Percentiles rank a stretch among this genome's conserved stretches.
phyloP scores from a whole-genome alignment of 139 green algal species.

The Haematococcus lacustris region DNA sequence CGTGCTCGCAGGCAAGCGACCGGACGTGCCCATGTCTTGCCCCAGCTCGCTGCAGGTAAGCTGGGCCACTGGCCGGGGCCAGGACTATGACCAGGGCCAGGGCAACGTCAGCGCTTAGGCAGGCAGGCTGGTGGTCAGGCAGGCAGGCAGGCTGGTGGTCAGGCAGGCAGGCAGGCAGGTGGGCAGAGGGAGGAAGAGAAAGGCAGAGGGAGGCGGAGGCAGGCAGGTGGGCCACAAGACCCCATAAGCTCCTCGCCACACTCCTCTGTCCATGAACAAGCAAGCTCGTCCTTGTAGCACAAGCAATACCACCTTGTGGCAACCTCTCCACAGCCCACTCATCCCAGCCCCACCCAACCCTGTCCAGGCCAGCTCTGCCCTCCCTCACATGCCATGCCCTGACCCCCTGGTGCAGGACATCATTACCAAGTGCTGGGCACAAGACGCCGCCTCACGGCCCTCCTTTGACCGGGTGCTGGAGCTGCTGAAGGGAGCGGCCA shows the following conservation, averaged over 20 bases:
- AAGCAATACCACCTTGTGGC: background rate
- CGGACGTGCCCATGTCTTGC: constrained; percentile 34
- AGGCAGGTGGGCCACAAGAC: too few species aligned
- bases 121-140: background rate
- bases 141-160: background rate
- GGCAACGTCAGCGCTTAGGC: too few species aligned
- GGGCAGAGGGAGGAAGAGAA: background rate
- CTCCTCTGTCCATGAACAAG: background rate
- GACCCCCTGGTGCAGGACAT: constrained; percentile 9
- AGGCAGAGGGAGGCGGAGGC: too few species aligned
- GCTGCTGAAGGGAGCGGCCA: constrained; percentile 24
- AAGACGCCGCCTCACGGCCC: constrained; percentile 19
- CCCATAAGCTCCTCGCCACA: background rate
- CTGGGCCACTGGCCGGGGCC: background rate
- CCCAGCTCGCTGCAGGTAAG: constrained; percentile 16
- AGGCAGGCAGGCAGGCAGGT: background rate
- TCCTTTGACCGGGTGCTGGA: constrained; percentile 32
- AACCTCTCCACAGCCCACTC: background rate
- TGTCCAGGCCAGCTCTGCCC: too few species aligned
- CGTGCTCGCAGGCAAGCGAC: constrained; percentile 38
- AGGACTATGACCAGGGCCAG: background rate
- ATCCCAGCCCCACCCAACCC: too few species aligned
- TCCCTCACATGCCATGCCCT: too few species aligned
- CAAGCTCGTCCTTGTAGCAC: background rate
- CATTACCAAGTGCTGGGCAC: constrained; percentile 34